Percentiles rank a stretch among this genome's conserved stretches.
Evolutionary conservation across 768 basidiomycete genomes (phyloP).

Genomic region (Russula lepida): DNA sequence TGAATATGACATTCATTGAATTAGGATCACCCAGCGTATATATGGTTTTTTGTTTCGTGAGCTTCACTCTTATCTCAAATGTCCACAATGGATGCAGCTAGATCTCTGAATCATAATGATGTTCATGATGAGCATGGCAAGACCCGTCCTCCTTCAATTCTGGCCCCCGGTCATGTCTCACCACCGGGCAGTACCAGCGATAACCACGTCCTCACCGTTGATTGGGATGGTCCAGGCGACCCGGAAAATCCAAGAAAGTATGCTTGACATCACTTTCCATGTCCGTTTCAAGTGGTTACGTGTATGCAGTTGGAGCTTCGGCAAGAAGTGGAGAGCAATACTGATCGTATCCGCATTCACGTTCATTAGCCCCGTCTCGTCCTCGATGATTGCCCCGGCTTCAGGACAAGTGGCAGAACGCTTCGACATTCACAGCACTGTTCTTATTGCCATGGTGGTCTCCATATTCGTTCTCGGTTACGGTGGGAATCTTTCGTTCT

Average conservation of each 20-base stretch:
- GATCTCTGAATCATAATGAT: background rate
- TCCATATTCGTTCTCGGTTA: slow-evolving; percentile 45
- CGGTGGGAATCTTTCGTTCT: slow-evolving; percentile 31
- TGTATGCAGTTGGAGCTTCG: slow-evolving; percentile 8
- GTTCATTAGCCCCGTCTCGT: slow-evolving; percentile 59
- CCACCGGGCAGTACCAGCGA: too few relatives aligned
- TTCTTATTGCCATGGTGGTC: slow-evolving; percentile 46
- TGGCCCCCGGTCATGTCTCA: background rate
- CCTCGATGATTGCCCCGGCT: slow-evolving; percentile 70
- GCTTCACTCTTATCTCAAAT: too few relatives aligned
- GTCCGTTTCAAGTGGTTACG: background rate
- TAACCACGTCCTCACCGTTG: slow-evolving; percentile 1
- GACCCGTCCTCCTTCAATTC: background rate
- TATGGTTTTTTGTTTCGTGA: too few relatives aligned
- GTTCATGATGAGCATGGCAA: background rate
- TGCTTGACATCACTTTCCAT: background rate
- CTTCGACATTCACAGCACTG: slow-evolving; percentile 46
- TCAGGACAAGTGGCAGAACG: slow-evolving; percentile 39
- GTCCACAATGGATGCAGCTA: background rate
- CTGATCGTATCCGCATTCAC: slow-evolving; percentile 55
- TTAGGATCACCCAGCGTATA: too few relatives aligned
- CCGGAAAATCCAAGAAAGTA: slow-evolving; percentile 17
- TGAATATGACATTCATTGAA: too few relatives aligned
- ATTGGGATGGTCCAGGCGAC: slow-evolving; percentile 19
- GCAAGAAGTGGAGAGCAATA: slow-evolving; percentile 33